A percentile compares a stretch with the other conserved stretches of the same genome.
These are phyloP conservation scores for Panicum virgatum DNA, from an alignment of 202 grass and related monocot species.

Conservation along the genomic window DNA sequence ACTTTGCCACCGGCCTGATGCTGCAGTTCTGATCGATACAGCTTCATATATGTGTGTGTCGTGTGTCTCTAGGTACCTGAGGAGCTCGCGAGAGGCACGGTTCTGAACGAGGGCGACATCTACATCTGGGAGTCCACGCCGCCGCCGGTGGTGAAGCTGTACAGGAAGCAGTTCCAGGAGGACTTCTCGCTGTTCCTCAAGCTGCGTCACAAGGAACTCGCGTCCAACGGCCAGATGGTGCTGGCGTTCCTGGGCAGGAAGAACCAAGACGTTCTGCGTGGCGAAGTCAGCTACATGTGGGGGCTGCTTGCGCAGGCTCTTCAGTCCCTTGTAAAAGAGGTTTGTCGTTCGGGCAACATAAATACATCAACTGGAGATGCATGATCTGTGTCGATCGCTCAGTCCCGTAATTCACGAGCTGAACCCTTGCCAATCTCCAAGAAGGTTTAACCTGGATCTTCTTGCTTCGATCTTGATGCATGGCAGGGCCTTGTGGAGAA, in stretches of 20 bases:
- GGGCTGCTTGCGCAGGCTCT: slow-evolving; percentile 32
- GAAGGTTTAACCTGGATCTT: neutral
- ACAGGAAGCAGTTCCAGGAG: slow-evolving; percentile 47
- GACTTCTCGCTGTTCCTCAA: slow-evolving; percentile 63
- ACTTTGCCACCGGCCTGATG: neutral
- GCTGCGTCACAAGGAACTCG: slow-evolving; percentile 49
- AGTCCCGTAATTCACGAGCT: neutral
- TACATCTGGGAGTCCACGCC: slow-evolving; percentile 53
- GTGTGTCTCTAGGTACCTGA: slow-evolving; percentile 35
- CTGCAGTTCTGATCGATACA: neutral
- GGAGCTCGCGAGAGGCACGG: slow-evolving; percentile 31
- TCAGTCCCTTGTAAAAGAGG: slow-evolving; percentile 27
- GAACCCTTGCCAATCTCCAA: neutral
- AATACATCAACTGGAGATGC: neutral
- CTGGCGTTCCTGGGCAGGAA: slow-evolving; percentile 57
- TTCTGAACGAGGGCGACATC: slow-evolving; percentile 45
- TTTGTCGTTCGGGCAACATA: neutral
- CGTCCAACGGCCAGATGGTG: slow-evolving; percentile 43
- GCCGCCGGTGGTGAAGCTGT: slow-evolving; percentile 40
- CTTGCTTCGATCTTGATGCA: neutral
- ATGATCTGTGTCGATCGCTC: neutral
- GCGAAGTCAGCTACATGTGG: slow-evolving; percentile 29
- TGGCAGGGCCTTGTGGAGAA: slow-evolving; percentile 45
- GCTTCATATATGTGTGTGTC: too few relatives aligned
- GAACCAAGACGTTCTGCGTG: slow-evolving; percentile 12